Percentiles rank a stretch among this genome's conserved stretches.
These are phyloP conservation scores for Neobulgaria alba DNA, from an alignment of 2,329 filamentous ascomycete species.

Conservation along the genomic window DNA sequence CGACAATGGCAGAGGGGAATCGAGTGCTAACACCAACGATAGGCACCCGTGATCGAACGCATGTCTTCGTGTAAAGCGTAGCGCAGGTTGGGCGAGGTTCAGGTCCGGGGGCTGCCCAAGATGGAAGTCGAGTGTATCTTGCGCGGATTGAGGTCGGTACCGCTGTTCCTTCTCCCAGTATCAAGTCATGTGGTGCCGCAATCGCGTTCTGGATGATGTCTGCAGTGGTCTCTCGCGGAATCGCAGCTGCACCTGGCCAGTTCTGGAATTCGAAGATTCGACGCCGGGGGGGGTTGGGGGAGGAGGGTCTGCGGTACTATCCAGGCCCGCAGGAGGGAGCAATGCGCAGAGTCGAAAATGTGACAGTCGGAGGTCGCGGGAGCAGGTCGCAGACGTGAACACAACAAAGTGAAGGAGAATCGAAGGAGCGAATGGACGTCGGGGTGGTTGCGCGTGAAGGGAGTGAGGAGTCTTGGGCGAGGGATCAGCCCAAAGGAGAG, in stretches of 20 bases:
- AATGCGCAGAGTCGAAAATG: not conserved
- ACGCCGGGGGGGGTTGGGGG: not conserved
- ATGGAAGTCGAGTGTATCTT: conserved; percentile 1
- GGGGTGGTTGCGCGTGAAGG: not conserved
- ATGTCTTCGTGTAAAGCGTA: conserved; percentile 16
- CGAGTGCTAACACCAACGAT: conserved; percentile 17
- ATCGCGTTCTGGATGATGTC: conserved; percentile 1
- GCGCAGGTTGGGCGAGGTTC: not conserved
- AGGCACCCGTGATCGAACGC: conserved; percentile 20
- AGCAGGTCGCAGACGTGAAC: not conserved
- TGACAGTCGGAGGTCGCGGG: no score
- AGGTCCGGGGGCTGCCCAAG: conserved; percentile 4
- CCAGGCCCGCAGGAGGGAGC: not conserved
- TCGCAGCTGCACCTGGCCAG: conserved; percentile 5
- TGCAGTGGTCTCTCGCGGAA: not conserved
- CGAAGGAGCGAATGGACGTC: not conserved
- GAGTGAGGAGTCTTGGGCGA: not conserved
- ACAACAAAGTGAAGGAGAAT: not conserved
- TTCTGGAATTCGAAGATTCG: conserved; percentile 3
- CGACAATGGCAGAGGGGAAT: conserved; percentile 9
- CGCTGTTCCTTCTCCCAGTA: not conserved
- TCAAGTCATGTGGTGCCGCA: conserved; percentile 8
- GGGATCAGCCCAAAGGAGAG: not conserved
- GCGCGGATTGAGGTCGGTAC: not conserved
- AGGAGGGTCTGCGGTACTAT: not conserved